Conservation (phyloP, 192 early-diverging fungal genomes). For the Coemansia umbellata region DNA sequence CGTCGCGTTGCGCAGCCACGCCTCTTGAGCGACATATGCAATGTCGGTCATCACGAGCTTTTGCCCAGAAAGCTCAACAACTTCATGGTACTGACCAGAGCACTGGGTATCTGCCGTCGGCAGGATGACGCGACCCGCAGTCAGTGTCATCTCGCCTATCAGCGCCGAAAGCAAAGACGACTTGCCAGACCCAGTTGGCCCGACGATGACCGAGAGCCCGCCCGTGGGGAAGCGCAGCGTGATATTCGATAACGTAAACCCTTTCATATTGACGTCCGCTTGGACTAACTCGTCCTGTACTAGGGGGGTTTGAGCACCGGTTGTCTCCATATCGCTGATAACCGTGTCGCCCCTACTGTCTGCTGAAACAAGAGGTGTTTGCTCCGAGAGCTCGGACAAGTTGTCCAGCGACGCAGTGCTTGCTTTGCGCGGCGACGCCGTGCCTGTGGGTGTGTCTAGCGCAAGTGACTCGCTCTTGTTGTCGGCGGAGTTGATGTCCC, state of each 20-base stretch:
- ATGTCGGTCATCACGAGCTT: constrained; percentile 54
- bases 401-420: neutral
- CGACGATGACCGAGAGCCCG: constrained; percentile 71
- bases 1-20: constrained; percentile 71
- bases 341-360: neutral
- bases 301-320: too few species aligned
- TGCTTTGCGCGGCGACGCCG: neutral
- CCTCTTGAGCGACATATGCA: constrained; percentile 85
- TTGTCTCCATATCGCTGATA: too few species aligned
- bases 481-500: constrained; percentile 5
- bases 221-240: constrained; percentile 64
- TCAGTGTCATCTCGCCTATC: constrained; percentile 72
- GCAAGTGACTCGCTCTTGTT: too few species aligned
- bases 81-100: constrained; percentile 6
- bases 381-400: neutral
- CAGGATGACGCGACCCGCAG: constrained; percentile 27
- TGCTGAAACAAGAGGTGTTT: constrained; percentile 8
- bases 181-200: constrained; percentile 91
- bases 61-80: constrained; percentile 32
- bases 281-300: too few species aligned
- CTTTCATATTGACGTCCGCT: too few species aligned
- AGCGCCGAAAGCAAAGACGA: constrained; percentile 75
- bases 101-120: constrained; percentile 13
- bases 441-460: neutral
- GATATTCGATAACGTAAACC: constrained; percentile 61